A percentile compares a stretch with the other conserved stretches of the same genome.
phyloP scores from a whole-genome alignment of 2,329 filamentous ascomycete genomes.

The Coniochaeta prunicola region DNA sequence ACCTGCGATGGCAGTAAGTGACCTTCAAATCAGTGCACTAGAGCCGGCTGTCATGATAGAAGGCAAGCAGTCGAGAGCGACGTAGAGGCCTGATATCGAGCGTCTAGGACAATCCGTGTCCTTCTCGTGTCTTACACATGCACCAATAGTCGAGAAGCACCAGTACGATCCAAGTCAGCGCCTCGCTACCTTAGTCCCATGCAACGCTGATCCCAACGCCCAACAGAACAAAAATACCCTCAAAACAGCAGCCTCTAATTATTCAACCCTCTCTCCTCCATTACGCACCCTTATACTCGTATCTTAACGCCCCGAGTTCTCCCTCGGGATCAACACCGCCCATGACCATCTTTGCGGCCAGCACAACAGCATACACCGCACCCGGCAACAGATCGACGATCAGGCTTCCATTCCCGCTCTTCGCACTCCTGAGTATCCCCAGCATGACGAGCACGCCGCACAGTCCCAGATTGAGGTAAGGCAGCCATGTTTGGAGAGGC shows the following conservation, averaged over 20 bases:
- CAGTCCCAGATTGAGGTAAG: constrained; percentile 51
- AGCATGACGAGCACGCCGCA: constrained; percentile 43
- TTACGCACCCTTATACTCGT: constrained; percentile 61
- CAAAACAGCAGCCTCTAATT: too few species aligned
- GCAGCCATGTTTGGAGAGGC: constrained; percentile 50
- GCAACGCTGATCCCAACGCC: background rate
- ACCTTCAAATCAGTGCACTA: too few species aligned
- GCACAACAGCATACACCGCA: constrained; percentile 51
- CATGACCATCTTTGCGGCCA: constrained; percentile 60
- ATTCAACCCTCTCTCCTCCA: background rate
- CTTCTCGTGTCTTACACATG: too few species aligned
- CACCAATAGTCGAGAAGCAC: too few species aligned
- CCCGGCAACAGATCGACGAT: constrained; percentile 42
- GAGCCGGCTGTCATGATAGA: too few species aligned
- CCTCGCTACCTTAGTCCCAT: too few species aligned
- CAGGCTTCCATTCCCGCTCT: constrained; percentile 28
- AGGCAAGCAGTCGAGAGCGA: too few species aligned
- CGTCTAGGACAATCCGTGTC: too few species aligned
- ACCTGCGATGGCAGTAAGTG: too few species aligned
- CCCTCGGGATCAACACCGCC: constrained; percentile 59
- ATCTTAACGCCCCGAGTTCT: constrained; percentile 55
- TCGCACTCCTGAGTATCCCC: constrained; percentile 25
- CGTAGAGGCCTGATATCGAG: too few species aligned
- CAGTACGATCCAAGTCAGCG: too few species aligned
- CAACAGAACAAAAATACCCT: too few species aligned